phyloP scores from a whole-genome alignment of 1,139 yeast genomes.

The Suhomyces bolitotheri region DNA sequence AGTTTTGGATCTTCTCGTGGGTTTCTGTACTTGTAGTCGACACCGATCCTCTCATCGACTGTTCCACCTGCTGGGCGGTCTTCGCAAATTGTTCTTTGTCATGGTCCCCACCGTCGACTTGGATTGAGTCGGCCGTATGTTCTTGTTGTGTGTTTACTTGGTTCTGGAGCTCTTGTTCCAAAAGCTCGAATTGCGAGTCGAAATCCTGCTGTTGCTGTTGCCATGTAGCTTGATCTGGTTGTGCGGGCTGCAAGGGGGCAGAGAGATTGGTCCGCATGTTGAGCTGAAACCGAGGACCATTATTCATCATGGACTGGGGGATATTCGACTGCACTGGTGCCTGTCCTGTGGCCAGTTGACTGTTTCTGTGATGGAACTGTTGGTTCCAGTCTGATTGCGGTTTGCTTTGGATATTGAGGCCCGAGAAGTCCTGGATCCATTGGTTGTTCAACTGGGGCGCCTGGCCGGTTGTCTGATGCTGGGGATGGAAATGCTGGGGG shows the following conservation, averaged over 20 bases:
- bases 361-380: slow-evolving; percentile 15
- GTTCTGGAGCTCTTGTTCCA: slow-evolving; percentile 35
- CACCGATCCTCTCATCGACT: slow-evolving; percentile 28
- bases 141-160: slow-evolving; percentile 10
- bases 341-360: not conserved
- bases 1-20: slow-evolving; percentile 36
- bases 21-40: slow-evolving; percentile 25
- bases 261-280: slow-evolving; percentile 23
- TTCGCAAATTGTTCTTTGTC: slow-evolving; percentile 44
- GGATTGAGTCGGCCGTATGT: slow-evolving; percentile 6
- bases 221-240: slow-evolving; percentile 31
- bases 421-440: slow-evolving; percentile 12
- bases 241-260: slow-evolving; percentile 14
- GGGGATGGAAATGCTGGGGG: not conserved
- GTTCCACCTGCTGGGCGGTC: slow-evolving; percentile 41
- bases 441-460: slow-evolving; percentile 3
- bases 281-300: slow-evolving; percentile 15
- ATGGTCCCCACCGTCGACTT: slow-evolving; percentile 15
- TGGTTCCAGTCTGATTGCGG: slow-evolving; percentile 12
- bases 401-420: slow-evolving; percentile 9
- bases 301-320: not conserved
- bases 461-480: not conserved
- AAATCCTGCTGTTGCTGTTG: slow-evolving; percentile 23
- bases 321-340: not conserved
- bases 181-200: slow-evolving; percentile 38